Conservation (phyloP, 108 stramenopile species). For the Pseudonitzschia multiseries region DNA sequence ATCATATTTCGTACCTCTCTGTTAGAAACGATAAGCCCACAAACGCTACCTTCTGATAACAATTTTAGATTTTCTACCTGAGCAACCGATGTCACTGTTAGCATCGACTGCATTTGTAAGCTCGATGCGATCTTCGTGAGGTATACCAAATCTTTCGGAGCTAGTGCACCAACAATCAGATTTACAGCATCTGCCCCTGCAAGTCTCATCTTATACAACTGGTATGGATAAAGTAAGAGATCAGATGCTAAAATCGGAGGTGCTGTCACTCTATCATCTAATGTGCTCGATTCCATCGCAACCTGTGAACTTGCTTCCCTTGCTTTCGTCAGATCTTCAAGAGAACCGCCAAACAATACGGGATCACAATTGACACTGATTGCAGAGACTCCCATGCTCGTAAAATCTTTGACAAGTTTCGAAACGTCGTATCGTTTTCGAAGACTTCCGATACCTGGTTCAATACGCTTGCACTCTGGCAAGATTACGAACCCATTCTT, state of each 20-base stretch:
- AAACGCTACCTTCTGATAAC: constrained; percentile 46
- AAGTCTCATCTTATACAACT: constrained; percentile 81
- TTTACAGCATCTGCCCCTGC: constrained; percentile 88
- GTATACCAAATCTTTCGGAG: constrained; percentile 75
- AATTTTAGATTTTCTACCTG: constrained; percentile 53
- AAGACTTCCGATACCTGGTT: constrained; percentile 76
- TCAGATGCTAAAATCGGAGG: constrained; percentile 86
- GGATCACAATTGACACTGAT: constrained; percentile 80
- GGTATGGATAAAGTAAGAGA: constrained; percentile 83
- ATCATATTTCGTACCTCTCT: constrained; percentile 33
- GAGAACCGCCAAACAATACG: constrained; percentile 77
- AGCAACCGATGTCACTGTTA: constrained; percentile 62
- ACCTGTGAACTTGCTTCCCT: constrained; percentile 53
- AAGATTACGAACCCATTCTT: constrained; percentile 71
- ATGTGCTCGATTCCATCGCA: constrained; percentile 31
- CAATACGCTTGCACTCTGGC: constrained; percentile 82
- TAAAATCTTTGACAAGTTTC: constrained; percentile 68
- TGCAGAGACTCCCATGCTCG: constrained; percentile 51
- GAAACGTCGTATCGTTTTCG: constrained; percentile 72
- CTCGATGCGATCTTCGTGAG: constrained; percentile 79
- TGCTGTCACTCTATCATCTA: constrained; percentile 56
- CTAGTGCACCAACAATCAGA: constrained; percentile 70
- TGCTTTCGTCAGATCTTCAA: constrained; percentile 68
- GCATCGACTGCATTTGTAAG: constrained; percentile 63
- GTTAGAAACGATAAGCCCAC: constrained; percentile 71